Evolutionary conservation across 2,329 filamentous ascomycete genomes (phyloP).

Genomic region (Alternaria solani): DNA sequence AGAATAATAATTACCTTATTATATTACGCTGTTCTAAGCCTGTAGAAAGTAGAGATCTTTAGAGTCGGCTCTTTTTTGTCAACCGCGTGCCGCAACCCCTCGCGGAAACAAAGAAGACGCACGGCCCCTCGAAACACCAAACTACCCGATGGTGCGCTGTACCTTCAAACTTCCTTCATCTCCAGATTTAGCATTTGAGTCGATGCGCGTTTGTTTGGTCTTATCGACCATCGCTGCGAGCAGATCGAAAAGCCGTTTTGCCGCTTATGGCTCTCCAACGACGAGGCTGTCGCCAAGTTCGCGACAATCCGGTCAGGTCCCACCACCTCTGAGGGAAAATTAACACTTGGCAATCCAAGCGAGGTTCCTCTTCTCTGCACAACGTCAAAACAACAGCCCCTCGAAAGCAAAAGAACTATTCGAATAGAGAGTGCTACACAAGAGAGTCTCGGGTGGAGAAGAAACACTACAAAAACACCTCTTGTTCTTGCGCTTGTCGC

Average conservation of each 20-base stretch:
- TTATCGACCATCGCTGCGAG: not conserved
- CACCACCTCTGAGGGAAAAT: not conserved
- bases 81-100: conserved; percentile 19
- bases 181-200: not conserved
- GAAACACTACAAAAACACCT: not conserved
- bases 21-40: no score
- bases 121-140: conserved; percentile 5
- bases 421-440: not conserved
- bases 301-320: not conserved
- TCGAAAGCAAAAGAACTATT: not conserved
- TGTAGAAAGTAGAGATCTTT: no score
- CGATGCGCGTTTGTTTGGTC: not conserved
- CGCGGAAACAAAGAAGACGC: conserved; percentile 15
- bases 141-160: conserved; percentile 10
- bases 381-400: not conserved
- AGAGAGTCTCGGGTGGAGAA: not conserved
- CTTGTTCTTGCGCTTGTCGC: not conserved
- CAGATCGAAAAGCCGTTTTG: not conserved
- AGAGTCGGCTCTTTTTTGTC: no score
- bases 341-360: not conserved
- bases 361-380: not conserved
- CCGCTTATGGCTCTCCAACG: not conserved
- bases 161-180: conserved; percentile 3
- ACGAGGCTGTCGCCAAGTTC: not conserved
- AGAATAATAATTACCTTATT: no score